Evolutionary conservation across 148 eudicot species (phyloP).

Genomic region (Rhododendron ferrugineum): DNA sequence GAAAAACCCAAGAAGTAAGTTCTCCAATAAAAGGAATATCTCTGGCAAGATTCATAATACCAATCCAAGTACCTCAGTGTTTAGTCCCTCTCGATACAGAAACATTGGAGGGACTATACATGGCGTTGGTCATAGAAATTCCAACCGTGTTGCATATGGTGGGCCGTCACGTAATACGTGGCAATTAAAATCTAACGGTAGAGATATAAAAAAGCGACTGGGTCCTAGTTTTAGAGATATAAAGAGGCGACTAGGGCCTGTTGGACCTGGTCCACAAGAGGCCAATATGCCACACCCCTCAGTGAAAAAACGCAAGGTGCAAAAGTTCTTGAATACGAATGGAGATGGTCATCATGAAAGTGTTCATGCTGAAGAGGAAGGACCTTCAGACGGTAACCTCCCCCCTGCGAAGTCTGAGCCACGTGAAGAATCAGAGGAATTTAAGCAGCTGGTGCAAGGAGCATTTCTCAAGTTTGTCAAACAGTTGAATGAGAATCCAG

Average conservation of each 20-base stretch:
- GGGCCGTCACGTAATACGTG: slow-evolving; percentile 4
- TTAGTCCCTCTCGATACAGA: slow-evolving; percentile 2
- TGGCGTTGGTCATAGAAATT: not conserved
- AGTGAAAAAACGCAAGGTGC: slow-evolving; percentile 11
- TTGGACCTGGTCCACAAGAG: slow-evolving; percentile 20
- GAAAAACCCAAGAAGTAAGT: slow-evolving; percentile 1
- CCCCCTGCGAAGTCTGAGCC: slow-evolving; percentile 37
- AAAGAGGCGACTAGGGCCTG: slow-evolving; percentile 37
- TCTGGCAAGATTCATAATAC: slow-evolving; percentile 4
- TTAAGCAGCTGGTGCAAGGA: slow-evolving; percentile 40
- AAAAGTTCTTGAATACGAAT: not conserved
- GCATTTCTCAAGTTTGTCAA: slow-evolving; percentile 43
- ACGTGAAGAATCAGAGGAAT: slow-evolving; percentile 40
- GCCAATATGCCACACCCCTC: slow-evolving; percentile 17
- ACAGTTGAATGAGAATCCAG: slow-evolving; percentile 35
- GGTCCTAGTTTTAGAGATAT: slow-evolving; percentile 23
- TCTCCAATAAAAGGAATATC: slow-evolving; percentile 10
- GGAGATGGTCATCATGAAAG: slow-evolving; percentile 21
- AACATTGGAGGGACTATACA: not conserved
- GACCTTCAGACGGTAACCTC: slow-evolving; percentile 16
- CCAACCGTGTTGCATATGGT: slow-evolving; percentile 4
- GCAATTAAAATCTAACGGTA: slow-evolving; percentile 10
- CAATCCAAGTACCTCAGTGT: slow-evolving; percentile 7
- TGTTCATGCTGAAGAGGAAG: slow-evolving; percentile 20
- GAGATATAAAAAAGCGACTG: not conserved